Conservation (phyloP, 352 stramenopile genomes). For the Phytophthora podocarpi region DNA sequence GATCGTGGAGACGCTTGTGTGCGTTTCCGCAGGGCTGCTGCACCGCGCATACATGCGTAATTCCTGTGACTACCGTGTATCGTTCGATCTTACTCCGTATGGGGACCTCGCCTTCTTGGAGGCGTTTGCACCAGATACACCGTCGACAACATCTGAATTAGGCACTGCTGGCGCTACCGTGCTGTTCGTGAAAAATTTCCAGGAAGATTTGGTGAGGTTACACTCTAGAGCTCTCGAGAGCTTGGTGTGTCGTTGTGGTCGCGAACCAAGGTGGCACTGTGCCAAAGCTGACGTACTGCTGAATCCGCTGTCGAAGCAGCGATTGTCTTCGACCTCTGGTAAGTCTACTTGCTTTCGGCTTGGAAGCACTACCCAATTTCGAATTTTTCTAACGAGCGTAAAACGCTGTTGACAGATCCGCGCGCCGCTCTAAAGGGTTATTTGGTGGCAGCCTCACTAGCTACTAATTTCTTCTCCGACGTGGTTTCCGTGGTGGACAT, state of each 20-base stretch:
- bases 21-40: slow-evolving; percentile 61
- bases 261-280: slow-evolving; percentile 84
- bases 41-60: slow-evolving; percentile 79
- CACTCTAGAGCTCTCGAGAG: slow-evolving; percentile 54
- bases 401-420: slow-evolving; percentile 54
- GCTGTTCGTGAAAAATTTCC: slow-evolving; percentile 57
- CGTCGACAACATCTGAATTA: slow-evolving; percentile 19
- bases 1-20: slow-evolving; percentile 73
- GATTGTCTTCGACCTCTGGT: slow-evolving; percentile 66
- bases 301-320: slow-evolving; percentile 75
- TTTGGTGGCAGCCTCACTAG: slow-evolving; percentile 73
- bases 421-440: slow-evolving; percentile 71
- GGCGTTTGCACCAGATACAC: slow-evolving; percentile 65
- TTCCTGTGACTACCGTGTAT: slow-evolving; percentile 77
- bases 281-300: slow-evolving; percentile 69
- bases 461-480: slow-evolving; percentile 85
- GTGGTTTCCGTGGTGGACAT: slow-evolving; percentile 72
- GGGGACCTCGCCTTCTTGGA: slow-evolving; percentile 78
- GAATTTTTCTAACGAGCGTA: slow-evolving; percentile 1
- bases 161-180: slow-evolving; percentile 34
- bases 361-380: too few species aligned
- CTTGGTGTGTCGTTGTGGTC: slow-evolving; percentile 60
- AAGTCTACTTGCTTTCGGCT: slow-evolving; percentile 7
- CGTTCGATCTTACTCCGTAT: slow-evolving; percentile 83
- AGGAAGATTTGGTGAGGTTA: slow-evolving; percentile 65